phyloP scores from a whole-genome alignment of 352 stramenopile species.

The Phytophthora pluvialis region DNA sequence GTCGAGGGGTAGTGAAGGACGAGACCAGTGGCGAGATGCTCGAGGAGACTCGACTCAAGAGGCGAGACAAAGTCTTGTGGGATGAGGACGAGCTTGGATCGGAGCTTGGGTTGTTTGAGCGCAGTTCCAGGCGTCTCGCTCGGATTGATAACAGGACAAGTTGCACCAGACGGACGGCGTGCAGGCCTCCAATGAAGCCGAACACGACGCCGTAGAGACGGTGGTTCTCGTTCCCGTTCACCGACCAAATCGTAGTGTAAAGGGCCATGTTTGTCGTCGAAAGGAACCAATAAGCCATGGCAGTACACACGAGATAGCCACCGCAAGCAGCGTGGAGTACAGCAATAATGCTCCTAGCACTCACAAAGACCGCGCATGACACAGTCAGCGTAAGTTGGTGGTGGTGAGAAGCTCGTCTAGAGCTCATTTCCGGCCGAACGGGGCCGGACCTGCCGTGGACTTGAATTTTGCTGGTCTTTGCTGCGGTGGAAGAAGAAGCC shows the following conservation, averaged over 20 bases:
- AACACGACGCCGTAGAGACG: constrained; percentile 33
- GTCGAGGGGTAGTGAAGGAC: not conserved
- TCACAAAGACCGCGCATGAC: not conserved
- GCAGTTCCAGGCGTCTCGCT: constrained; percentile 19
- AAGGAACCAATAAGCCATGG: constrained; percentile 36
- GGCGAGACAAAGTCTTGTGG: constrained; percentile 3
- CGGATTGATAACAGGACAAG: constrained; percentile 28
- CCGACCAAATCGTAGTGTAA: constrained; percentile 34
- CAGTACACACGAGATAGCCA: constrained; percentile 23
- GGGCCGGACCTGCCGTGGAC: too few relatives aligned
- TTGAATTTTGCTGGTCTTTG: too few relatives aligned
- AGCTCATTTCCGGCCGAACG: too few relatives aligned
- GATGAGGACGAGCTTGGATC: not conserved
- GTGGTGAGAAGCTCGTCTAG: too few relatives aligned
- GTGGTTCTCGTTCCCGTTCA: constrained; percentile 29
- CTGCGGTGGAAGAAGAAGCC: too few relatives aligned
- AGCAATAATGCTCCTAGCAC: not conserved
- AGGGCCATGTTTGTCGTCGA: constrained; percentile 24
- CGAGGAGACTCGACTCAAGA: not conserved
- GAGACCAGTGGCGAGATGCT: not conserved
- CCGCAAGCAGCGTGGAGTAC: not conserved
- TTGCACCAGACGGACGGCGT: constrained; percentile 28
- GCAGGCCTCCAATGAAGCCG: constrained; percentile 31
- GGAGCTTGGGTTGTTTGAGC: constrained; percentile 8
- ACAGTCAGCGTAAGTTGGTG: not conserved